These are phyloP conservation scores for Deinandra increscens DNA, from an alignment of 129 eudicot species.

Conservation along the genomic window DNA sequence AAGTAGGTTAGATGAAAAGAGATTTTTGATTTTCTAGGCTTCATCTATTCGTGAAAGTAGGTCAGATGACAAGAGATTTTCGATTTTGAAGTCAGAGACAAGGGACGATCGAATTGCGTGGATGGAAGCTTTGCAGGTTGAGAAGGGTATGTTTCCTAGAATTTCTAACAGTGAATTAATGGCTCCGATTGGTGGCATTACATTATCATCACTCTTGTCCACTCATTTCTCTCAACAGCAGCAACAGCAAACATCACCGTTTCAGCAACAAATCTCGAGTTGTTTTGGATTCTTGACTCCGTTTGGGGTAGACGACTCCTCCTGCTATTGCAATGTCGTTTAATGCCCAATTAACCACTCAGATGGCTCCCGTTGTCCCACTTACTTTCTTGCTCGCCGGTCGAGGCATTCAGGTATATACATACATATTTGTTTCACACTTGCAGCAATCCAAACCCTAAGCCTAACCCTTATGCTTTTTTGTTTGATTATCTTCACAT, in stretches of 20 bases:
- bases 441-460: neutral
- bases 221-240: constrained; percentile 69
- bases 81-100: too few relatives aligned
- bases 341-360: constrained; percentile 77
- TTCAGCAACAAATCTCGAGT: constrained; percentile 53
- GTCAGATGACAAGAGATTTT: too few relatives aligned
- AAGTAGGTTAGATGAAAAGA: too few relatives aligned
- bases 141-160: too few relatives aligned
- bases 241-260: constrained; percentile 56
- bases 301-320: constrained; percentile 37
- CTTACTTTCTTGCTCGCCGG: constrained; percentile 93
- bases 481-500: neutral
- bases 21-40: too few relatives aligned
- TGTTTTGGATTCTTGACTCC: constrained; percentile 57
- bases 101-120: too few relatives aligned
- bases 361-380: constrained; percentile 98
- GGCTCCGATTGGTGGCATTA: too few relatives aligned
- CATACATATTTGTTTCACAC: neutral
- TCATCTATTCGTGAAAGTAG: too few relatives aligned
- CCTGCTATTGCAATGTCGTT: constrained; percentile 41
- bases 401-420: constrained; percentile 77
- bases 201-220: constrained; percentile 52
- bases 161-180: too few relatives aligned
- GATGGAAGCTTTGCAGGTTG: too few relatives aligned
- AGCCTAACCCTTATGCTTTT: constrained; percentile 21